A percentile compares a stretch with the other conserved stretches of the same genome.
Evolutionary conservation across 2,329 filamentous ascomycete species (phyloP).

Genomic region (Harringtonia aguacate): DNA sequence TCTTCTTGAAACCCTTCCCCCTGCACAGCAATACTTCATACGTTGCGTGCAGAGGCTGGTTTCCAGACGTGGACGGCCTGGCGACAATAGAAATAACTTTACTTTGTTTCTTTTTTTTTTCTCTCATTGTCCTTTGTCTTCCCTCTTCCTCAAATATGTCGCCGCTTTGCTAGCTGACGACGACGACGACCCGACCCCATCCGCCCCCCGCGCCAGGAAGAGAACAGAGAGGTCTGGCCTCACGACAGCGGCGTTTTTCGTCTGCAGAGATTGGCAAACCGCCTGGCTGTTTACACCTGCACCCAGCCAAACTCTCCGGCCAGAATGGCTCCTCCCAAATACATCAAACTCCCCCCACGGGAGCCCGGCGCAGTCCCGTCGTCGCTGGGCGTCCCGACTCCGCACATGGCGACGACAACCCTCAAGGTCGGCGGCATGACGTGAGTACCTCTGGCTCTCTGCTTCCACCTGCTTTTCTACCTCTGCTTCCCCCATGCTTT

Average conservation of each 20-base stretch:
- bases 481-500: background rate
- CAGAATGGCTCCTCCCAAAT: constrained; percentile 39
- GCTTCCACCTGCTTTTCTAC: background rate
- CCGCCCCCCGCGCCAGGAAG: no score
- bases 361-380: constrained; percentile 19
- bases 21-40: background rate
- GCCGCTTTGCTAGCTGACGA: background rate
- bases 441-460: constrained; percentile 41
- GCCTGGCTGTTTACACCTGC: no score
- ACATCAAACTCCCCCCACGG: constrained; percentile 35
- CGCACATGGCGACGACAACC: constrained; percentile 80
- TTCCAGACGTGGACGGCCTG: no score
- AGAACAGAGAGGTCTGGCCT: no score
- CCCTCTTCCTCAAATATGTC: background rate
- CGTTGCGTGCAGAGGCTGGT: no score
- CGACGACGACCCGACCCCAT: no score
- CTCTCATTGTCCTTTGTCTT: background rate
- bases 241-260: no score
- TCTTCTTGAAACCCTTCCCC: no score
- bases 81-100: no score
- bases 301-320: no score
- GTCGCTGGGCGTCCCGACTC: constrained; percentile 27
- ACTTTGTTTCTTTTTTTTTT: background rate
- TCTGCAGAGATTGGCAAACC: background rate
- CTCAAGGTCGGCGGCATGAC: constrained; percentile 84